phyloP scores from a whole-genome alignment of 2,329 filamentous ascomycete species.

The Gnomoniopsis sp. region DNA sequence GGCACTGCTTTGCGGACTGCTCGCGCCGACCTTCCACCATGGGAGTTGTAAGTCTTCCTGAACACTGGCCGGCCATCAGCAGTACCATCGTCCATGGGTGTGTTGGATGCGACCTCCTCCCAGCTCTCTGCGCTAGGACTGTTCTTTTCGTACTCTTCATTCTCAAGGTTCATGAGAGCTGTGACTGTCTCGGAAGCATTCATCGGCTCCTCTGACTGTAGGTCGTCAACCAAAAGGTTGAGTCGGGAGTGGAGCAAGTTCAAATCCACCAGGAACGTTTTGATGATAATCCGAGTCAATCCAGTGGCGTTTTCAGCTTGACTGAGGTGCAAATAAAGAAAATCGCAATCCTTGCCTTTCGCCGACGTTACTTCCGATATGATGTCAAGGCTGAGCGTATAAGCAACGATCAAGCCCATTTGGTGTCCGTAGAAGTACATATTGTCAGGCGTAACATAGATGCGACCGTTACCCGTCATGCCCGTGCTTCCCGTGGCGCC shows the following conservation, averaged over 20 bases:
- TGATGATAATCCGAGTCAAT: conserved; percentile 76
- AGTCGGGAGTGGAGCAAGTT: conserved; percentile 77
- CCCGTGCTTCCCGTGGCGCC: conserved; percentile 37
- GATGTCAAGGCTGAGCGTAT: conserved; percentile 68
- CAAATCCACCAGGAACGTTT: conserved; percentile 87
- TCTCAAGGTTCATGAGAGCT: conserved; percentile 72
- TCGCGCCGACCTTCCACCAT: conserved; percentile 32
- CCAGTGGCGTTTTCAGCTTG: conserved; percentile 61
- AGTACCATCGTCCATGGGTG: conserved; percentile 58
- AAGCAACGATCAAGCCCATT: conserved; percentile 83
- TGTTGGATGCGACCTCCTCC: conserved; percentile 71
- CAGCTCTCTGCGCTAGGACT: conserved; percentile 83
- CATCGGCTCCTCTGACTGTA: conserved; percentile 67
- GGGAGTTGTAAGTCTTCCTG: conserved; percentile 34
- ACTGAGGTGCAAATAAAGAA: conserved; percentile 75
- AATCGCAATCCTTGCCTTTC: conserved; percentile 87
- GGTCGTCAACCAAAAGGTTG: conserved; percentile 80
- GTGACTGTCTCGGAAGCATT: conserved; percentile 67
- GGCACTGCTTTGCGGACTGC: conserved; percentile 41
- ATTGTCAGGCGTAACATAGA: conserved; percentile 82
- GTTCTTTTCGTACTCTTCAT: conserved; percentile 52
- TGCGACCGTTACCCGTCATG: conserved; percentile 67
- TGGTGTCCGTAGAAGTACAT: conserved; percentile 98
- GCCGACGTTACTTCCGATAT: conserved; percentile 89
- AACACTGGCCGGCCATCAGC: conserved; percentile 35